Evolutionary conservation across 2,329 filamentous ascomycete species (phyloP).

Genomic region (Venturia aucupariae): DNA sequence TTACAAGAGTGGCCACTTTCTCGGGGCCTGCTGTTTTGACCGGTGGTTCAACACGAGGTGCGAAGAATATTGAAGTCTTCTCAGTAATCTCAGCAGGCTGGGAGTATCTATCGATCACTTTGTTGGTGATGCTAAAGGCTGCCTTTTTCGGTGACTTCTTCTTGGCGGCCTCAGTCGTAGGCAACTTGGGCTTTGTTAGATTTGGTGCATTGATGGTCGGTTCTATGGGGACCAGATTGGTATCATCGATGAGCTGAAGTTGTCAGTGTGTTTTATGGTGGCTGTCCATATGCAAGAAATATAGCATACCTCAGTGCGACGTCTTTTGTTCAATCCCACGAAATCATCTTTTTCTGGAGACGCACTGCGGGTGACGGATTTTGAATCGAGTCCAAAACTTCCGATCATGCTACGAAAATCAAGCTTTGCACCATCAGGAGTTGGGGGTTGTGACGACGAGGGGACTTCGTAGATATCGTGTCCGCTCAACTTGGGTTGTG

Average conservation of each 20-base stretch:
- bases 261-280: background rate
- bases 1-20: conserved; percentile 4
- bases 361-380: background rate
- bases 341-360: conserved; percentile 7
- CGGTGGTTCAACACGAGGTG: background rate
- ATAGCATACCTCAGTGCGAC: conserved; percentile 15
- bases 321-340: conserved; percentile 12
- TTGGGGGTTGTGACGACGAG: conserved; percentile 3
- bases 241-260: background rate
- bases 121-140: conserved; percentile 5
- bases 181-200: background rate
- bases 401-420: conserved; percentile 11
- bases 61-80: background rate
- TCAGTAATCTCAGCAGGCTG: conserved; percentile 1
- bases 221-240: background rate
- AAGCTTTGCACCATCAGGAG: background rate
- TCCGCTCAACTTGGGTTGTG: conserved; percentile 16
- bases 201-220: background rate
- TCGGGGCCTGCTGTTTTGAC: background rate
- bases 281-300: background rate
- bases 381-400: conserved; percentile 3
- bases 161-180: background rate
- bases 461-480: conserved; percentile 20
- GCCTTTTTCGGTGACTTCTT: conserved; percentile 13
- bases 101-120: conserved; percentile 3